Percentiles rank a stretch among this genome's conserved stretches.
Evolutionary conservation across 73 alveolate genomes (phyloP).

Genomic region (Tetrahymena malaccensis): DNA sequence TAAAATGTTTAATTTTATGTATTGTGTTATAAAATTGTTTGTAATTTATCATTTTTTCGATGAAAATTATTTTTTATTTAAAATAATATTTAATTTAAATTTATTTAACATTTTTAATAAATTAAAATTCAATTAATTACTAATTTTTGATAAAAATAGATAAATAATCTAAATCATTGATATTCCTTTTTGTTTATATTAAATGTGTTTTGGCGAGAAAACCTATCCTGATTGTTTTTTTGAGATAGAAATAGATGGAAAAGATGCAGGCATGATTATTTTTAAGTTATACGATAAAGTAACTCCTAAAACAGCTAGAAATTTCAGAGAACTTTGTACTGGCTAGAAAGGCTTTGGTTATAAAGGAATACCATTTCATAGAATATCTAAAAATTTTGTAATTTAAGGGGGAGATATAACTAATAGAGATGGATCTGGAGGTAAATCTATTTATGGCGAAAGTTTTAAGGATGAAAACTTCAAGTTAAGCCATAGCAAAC

Average conservation of each 20-base stretch:
- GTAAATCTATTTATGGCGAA: conserved; percentile 77
- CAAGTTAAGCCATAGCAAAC: conserved; percentile 47
- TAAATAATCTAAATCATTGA: too few species aligned
- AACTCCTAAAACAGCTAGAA: conserved; percentile 90
- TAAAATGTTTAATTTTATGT: too few species aligned
- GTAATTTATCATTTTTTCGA: too few species aligned
- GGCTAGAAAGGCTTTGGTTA: conserved; percentile 70
- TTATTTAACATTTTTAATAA: too few species aligned
- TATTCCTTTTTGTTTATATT: too few species aligned
- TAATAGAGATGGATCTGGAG: conserved; percentile 91
- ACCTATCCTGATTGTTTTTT: conserved; percentile 20
- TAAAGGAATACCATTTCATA: conserved; percentile 61
- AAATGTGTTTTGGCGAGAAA: neutral
- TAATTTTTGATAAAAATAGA: too few species aligned
- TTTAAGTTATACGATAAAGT: conserved; percentile 77
- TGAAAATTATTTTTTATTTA: too few species aligned
- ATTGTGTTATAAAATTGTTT: too few species aligned
- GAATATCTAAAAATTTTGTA: conserved; percentile 88
- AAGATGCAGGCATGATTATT: conserved; percentile 72
- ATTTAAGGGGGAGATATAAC: conserved; percentile 97
- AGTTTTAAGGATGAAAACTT: conserved; percentile 72
- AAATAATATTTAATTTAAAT: too few species aligned
- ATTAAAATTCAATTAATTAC: too few species aligned
- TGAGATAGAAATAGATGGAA: conserved; percentile 38
- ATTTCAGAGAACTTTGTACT: conserved; percentile 91